Evolutionary conservation across 306 rosid genomes (phyloP), one percentile per base, ranked within the genome.

Genomic region (Pterocarpus santalinus): DNA sequence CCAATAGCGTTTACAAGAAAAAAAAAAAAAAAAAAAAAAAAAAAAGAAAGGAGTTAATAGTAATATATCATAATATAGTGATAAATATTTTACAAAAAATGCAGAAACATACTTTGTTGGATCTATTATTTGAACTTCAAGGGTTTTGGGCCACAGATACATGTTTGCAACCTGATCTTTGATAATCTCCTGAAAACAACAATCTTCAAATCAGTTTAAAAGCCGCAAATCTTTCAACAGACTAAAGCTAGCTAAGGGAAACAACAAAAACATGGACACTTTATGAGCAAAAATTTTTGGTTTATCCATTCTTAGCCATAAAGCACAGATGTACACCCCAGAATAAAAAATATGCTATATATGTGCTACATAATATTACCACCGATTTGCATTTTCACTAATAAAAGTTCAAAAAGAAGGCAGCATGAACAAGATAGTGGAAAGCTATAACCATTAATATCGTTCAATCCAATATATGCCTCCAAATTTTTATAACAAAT

Each of bases 131-230:
- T 81, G 89, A 63, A 95, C 92, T 81, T 91, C 97, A 67, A 95
- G 85, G 80, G 90, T 87, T 89, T 92, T 93, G 69, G 99, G 99
- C 99, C 99, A 95, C 8, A 95, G 85, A 78, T 92, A 95, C 94
- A 95, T 83, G 79, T 90, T 90, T 60, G 94, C 99, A 88, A 95
- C 95, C 80, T 95, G 94, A 83, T 91, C 94, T 83, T 89, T 95
- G 82, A 92, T 89, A 36, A 87, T 78, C 78, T 95, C 97, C 97
- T 95, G 83, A 66, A 76, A 80, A 76, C 36, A 87, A 61, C 58
- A n/a, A 70, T 47, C 58, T 64, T 58, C 17, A 55, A 67, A 56
- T 60, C 68, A 83, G 83, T 87, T 52, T 56, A 65, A 72, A 11
- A 11, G 78, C 65, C 13, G 32, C 12, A 71, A 74, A 72, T 17